These are phyloP conservation scores for Colletotrichum sp. DNA, from an alignment of 2,329 filamentous ascomycete genomes.

Conservation along the genomic window DNA sequence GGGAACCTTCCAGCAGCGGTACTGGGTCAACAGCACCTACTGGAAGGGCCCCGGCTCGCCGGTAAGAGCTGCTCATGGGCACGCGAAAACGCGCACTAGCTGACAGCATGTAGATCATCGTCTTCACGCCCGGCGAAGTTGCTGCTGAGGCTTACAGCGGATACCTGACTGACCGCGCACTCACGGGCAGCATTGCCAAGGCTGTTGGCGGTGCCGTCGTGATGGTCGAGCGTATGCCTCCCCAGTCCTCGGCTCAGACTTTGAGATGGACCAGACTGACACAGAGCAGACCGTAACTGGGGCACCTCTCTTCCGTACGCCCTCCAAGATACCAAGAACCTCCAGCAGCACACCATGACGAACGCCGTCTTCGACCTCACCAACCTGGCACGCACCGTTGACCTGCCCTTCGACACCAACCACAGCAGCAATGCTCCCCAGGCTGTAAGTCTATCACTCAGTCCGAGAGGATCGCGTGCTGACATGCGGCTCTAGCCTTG, in stretches of 20 bases:
- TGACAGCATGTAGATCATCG: conserved; percentile 39
- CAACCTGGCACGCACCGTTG: conserved; percentile 56
- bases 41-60: conserved; percentile 61
- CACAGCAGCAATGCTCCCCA: conserved; percentile 52
- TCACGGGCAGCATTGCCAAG: conserved; percentile 56
- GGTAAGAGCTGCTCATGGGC: conserved; percentile 32
- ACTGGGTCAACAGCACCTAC: conserved; percentile 54
- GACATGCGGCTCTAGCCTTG: conserved; percentile 45
- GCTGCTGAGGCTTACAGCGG: conserved; percentile 49
- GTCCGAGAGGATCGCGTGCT: neutral
- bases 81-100: neutral
- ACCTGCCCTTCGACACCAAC: conserved; percentile 57
- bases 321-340: conserved; percentile 53
- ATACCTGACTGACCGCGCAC: conserved; percentile 54
- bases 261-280: neutral
- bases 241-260: too few relatives aligned
- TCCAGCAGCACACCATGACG: conserved; percentile 58
- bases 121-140: conserved; percentile 59
- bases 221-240: conserved; percentile 54
- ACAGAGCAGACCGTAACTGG: conserved; percentile 58
- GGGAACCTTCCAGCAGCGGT: conserved; percentile 45
- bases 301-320: conserved; percentile 59
- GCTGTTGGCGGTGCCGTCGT: conserved; percentile 58
- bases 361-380: conserved; percentile 59
- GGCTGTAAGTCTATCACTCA: conserved; percentile 33